Evolutionary conservation across 2,329 filamentous ascomycete species (phyloP).

Genomic region (Peltaster fructicola): DNA sequence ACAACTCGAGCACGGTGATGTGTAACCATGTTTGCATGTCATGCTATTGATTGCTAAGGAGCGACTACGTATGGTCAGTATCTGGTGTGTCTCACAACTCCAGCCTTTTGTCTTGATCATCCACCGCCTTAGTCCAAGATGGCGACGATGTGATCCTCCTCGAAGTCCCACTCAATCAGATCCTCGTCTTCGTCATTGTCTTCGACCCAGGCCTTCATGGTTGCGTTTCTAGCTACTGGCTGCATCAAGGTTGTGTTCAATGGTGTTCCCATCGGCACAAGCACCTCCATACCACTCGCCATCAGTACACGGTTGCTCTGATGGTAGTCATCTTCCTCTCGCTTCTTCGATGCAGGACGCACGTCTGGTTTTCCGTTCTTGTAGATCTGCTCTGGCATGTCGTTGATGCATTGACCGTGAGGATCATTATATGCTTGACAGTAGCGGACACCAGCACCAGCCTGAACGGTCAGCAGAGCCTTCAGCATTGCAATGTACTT

Average conservation of each 20-base stretch:
- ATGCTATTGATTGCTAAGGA: no score
- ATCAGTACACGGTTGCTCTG: slow-evolving; percentile 1
- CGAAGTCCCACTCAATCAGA: slow-evolving; percentile 2
- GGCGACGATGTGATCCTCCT: slow-evolving; percentile 1
- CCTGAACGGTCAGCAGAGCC: no score
- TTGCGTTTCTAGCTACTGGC: background rate
- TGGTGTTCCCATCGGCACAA: slow-evolving; percentile 1
- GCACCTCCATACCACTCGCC: slow-evolving; percentile 1
- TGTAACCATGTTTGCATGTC: no score
- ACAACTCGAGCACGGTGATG: no score
- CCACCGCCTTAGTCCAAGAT: slow-evolving; percentile 1
- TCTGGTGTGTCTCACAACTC: no score
- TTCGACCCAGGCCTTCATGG: slow-evolving; percentile 2
- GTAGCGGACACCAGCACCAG: background rate
- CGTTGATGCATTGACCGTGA: slow-evolving; percentile 1
- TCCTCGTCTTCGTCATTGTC: slow-evolving; percentile 2
- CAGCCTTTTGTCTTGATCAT: no score
- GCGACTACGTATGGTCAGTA: no score
- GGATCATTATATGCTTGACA: slow-evolving; percentile 1
- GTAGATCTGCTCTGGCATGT: slow-evolving; percentile 1
- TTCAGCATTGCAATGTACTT: no score
- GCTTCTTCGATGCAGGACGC: slow-evolving; percentile 1
- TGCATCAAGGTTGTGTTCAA: slow-evolving; percentile 1
- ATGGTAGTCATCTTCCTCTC: background rate
- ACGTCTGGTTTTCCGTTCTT: slow-evolving; percentile 2